A percentile compares a stretch with the other conserved stretches of the same genome.
Evolutionary conservation across 768 basidiomycete species (phyloP).

Genomic region (Boletus rex-veris): DNA sequence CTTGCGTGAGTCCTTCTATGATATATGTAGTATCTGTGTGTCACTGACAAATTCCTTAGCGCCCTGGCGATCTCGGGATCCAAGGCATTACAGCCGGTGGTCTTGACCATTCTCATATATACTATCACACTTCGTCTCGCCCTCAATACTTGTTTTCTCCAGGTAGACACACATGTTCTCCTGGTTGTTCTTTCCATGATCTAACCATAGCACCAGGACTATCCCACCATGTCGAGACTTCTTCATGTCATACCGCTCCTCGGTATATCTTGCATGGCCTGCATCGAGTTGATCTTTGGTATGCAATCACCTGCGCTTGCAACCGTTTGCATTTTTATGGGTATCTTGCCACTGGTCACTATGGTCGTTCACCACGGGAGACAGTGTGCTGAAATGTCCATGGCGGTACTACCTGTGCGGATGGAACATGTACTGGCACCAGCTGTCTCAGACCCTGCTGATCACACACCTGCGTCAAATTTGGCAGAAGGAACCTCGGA

Average conservation of each 20-base stretch:
- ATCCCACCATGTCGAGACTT: constrained; percentile 4
- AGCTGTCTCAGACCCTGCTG: no score
- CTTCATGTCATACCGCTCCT: constrained; percentile 20
- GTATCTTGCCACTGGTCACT: constrained; percentile 10
- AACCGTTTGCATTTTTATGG: constrained; percentile 2
- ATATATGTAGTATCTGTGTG: no score
- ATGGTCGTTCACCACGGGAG: background rate
- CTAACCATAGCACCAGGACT: no score
- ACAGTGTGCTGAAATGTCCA: background rate
- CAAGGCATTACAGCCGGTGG: constrained; percentile 1
- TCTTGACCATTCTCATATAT: constrained; percentile 21
- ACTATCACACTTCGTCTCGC: constrained; percentile 21
- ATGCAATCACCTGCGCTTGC: constrained; percentile 12
- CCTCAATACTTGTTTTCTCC: constrained; percentile 4
- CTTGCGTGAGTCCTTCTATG: constrained; percentile 11
- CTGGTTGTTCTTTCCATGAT: no score
- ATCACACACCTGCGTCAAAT: no score
- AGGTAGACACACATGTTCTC: background rate
- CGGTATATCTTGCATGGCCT: constrained; percentile 7
- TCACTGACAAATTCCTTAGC: background rate
- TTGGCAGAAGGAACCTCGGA: no score
- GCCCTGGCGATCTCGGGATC: constrained; percentile 14
- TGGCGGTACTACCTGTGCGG: background rate
- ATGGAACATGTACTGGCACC: background rate
- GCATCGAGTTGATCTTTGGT: constrained; percentile 3